Evolutionary conservation across 2,329 filamentous ascomycete species (phyloP).

Genomic region (Venturia asperata): DNA sequence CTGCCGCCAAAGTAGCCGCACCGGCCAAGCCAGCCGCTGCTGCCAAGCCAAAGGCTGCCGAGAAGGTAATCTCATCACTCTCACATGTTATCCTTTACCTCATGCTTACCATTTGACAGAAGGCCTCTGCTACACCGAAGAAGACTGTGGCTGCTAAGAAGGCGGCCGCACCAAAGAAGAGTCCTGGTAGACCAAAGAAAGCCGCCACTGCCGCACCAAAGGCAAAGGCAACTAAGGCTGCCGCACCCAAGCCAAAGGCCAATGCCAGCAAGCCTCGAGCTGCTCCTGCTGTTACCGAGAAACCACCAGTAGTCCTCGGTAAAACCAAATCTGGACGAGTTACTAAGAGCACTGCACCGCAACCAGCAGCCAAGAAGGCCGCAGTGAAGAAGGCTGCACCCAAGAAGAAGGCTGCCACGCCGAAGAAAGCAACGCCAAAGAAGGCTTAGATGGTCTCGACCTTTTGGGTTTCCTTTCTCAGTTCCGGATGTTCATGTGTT

Average conservation of each 20-base stretch:
- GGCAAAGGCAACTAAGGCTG: slow-evolving; percentile 26
- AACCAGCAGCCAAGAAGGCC: slow-evolving; percentile 14
- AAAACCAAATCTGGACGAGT: slow-evolving; percentile 86
- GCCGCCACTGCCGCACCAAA: slow-evolving; percentile 24
- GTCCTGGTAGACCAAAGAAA: slow-evolving; percentile 34
- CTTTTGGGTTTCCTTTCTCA: background rate
- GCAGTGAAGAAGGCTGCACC: slow-evolving; percentile 17
- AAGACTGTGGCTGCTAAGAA: slow-evolving; percentile 23
- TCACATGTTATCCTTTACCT: background rate
- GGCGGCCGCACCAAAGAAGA: slow-evolving; percentile 30
- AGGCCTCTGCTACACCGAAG: slow-evolving; percentile 21
- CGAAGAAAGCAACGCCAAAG: slow-evolving; percentile 20
- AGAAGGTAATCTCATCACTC: slow-evolving; percentile 28
- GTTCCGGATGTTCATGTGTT: background rate
- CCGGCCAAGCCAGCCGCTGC: slow-evolving; percentile 23
- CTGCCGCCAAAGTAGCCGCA: slow-evolving; percentile 41
- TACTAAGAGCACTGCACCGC: slow-evolving; percentile 54
- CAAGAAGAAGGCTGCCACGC: slow-evolving; percentile 20
- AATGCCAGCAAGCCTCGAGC: slow-evolving; percentile 41
- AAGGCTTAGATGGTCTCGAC: background rate
- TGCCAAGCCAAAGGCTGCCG: slow-evolving; percentile 24
- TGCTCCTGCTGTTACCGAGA: slow-evolving; percentile 60
- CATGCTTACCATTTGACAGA: slow-evolving; percentile 17
- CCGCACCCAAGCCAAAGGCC: slow-evolving; percentile 37
- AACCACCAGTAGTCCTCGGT: slow-evolving; percentile 57